Evolutionary conservation across 1,284 basidiomycete species (phyloP).

Genomic region (Fomitopsis pinicola): DNA sequence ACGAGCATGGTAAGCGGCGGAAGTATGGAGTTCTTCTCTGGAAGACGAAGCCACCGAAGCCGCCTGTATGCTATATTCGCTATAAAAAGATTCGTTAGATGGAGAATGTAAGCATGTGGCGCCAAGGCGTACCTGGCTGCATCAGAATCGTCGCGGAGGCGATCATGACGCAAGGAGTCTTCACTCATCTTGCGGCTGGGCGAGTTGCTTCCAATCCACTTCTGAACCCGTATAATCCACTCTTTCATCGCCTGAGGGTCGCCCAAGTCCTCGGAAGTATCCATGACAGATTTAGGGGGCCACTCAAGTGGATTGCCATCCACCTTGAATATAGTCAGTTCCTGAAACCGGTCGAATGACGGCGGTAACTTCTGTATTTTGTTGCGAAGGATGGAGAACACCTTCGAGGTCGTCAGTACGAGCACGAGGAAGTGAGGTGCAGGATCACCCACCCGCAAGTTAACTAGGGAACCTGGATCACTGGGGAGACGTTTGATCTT

Average conservation of each 20-base stretch:
- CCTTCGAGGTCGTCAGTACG: conserved; percentile 36
- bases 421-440: not conserved
- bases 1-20: conserved; percentile 40
- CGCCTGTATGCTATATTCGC: conserved; percentile 8
- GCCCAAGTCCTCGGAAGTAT: conserved; percentile 37
- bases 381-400: conserved; percentile 87
- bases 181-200: conserved; percentile 29
- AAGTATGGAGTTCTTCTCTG: conserved; percentile 2
- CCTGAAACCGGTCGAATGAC: conserved; percentile 73
- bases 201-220: conserved; percentile 64
- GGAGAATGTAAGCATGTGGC: not conserved
- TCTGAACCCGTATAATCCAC: conserved; percentile 72
- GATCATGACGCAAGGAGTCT: conserved; percentile 19
- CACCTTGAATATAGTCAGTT: conserved; percentile 79
- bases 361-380: conserved; percentile 75
- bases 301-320: conserved; percentile 93
- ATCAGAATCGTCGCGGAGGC: conserved; percentile 4
- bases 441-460: conserved; percentile 61
- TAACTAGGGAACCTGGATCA: conserved; percentile 74
- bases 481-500: conserved; percentile 80
- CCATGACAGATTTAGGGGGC: conserved; percentile 66
- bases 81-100: conserved; percentile 4
- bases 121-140: conserved; percentile 7
- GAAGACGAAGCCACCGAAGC: conserved; percentile 3
- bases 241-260: conserved; percentile 53